Base-by-base conservation (phyloP, 1,139 yeast genomes). In the Nakaseomyces uthaithaninus region DNA sequence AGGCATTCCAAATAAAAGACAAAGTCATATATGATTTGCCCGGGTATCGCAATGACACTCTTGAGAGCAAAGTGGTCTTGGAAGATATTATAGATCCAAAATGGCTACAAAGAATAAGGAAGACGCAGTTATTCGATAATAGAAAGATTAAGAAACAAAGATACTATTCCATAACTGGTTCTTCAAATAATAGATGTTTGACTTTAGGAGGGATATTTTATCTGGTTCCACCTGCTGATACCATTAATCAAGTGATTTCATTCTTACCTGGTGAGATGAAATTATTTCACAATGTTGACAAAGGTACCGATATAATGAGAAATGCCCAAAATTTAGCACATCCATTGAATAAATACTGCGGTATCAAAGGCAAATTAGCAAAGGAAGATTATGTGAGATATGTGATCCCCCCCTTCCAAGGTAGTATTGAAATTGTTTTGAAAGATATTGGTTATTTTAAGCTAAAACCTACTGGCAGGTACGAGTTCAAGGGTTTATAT, bases 391-490 rank as follows among this genome's bases (percentile, higher is more conserved):
- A 71, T 48, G 65, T 59, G 2, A 62, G 75, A 41, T 76, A 66
- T 45, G 64, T 72, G 2, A 64, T 80, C 4, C 87, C 89, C 0
- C 83, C 84, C n/a, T 80, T 80, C 49, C 64, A 63, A 39, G 93
- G 89, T 0, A 64, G 76, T 2, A 66, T 81, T 15, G 91, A 83
- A 50, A 53, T 85, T 20, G 84, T 84, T 0, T 53, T 86, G 11
- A 75, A 78, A 38, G 81, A 81, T 41, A 55, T 81, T 12, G 95
- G 95, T 0, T 76, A 73, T 47, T 50, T 85, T 2, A 76, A 78
- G 40, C 57, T 85, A 27, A 72, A 71, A 18, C 78, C 86, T 1
- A 77, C 82, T 0, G 91, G 94, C 2, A 54, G 49, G n/a, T 63
- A 68, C 39, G 57, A 61, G 2, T 62, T 48, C 22, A 60, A 55